These are phyloP conservation scores for Phytophthora uliginosa DNA, from an alignment of 352 stramenopile genomes.

Conservation along the genomic window DNA sequence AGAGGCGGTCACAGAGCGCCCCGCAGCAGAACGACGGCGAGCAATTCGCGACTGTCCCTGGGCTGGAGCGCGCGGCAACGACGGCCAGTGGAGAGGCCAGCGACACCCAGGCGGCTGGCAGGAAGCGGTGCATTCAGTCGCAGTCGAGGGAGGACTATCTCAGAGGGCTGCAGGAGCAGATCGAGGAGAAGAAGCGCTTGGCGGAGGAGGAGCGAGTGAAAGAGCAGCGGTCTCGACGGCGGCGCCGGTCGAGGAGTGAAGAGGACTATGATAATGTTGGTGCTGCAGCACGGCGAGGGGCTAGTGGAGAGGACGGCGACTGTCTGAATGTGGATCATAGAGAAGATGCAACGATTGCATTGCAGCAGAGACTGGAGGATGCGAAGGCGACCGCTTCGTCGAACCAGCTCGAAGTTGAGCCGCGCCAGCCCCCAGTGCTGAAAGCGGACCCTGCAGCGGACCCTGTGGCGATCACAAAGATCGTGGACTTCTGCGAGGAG, in stretches of 20 bases:
- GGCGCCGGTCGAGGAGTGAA: not conserved
- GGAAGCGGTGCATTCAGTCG: conserved; percentile 6
- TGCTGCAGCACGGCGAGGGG: not conserved
- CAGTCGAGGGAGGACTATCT: conserved; percentile 51
- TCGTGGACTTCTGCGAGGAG: conserved; percentile 67
- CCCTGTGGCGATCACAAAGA: conserved; percentile 45
- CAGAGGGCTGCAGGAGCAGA: conserved; percentile 54
- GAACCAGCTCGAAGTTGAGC: conserved; percentile 25
- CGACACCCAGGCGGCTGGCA: not conserved
- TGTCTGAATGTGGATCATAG: not conserved
- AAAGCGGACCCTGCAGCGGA: conserved; percentile 21
- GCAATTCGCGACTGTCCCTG: not conserved
- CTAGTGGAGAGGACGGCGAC: not conserved
- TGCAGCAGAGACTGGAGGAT: not conserved
- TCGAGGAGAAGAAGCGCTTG: conserved; percentile 51
- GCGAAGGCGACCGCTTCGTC: conserved; percentile 1
- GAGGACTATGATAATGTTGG: not conserved
- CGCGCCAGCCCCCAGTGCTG: not conserved
- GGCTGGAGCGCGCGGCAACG: not conserved
- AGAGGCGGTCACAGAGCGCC: conserved; percentile 35
- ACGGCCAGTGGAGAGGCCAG: not conserved
- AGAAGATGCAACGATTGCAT: not conserved
- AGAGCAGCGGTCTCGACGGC: not conserved
- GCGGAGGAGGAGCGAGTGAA: conserved; percentile 16
- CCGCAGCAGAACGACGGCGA: conserved; percentile 10